Base-by-base conservation (phyloP, 495 filamentous ascomycete species). In the Pyrenula aspistea region DNA sequence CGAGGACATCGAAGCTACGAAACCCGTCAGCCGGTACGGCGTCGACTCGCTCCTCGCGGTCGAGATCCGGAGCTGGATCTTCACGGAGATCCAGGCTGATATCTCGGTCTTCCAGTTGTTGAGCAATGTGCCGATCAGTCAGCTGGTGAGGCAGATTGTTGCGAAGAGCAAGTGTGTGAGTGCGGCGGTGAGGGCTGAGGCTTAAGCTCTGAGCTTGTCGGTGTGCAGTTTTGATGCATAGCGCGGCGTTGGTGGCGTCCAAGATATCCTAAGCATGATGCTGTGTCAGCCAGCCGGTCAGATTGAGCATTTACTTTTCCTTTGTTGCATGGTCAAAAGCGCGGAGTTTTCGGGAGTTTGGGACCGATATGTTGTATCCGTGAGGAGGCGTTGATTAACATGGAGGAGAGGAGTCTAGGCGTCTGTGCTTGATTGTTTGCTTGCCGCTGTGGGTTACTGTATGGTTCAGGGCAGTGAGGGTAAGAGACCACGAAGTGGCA, bases 41-140 rank as follows among this genome's bases (percentile, higher is more conserved):
- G 65, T 83, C 1, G 81, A 83, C 59, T 78, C 73, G 0, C 64
- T 83, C 8, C 65, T 78, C 55, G 80, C 78, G 2, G 72, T 83
- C 19, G 80, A 83, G 62, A 49, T 82, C 10, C 69, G 80, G 0
- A 78, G 74, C 55, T 81, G 73, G 71, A 68, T 79, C n/a, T 57
- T 63, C 0, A 61, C 59, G 25, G 71, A 74, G 55, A 65, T 73
- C 23, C 63, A 61, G 25, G 68, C 63, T 12, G 62, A 62, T 20
- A 57, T 75, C 11, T 59, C 67, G n/a, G 64, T 77, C 1, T 77
- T 77, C 63, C 71, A 75, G 12, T 69, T 78, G 25, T 62, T 76
- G 55, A 55, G 59, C 21, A 55, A 20, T 24, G 22, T 24, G 50
- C 50, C 50, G 19, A 21, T 52, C 19, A 52, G 19, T 10, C 19